A percentile compares a stretch with the other conserved stretches of the same genome.
Conservation (phyloP, 768 basidiomycete genomes). For the Gymnopilus dilepis region DNA sequence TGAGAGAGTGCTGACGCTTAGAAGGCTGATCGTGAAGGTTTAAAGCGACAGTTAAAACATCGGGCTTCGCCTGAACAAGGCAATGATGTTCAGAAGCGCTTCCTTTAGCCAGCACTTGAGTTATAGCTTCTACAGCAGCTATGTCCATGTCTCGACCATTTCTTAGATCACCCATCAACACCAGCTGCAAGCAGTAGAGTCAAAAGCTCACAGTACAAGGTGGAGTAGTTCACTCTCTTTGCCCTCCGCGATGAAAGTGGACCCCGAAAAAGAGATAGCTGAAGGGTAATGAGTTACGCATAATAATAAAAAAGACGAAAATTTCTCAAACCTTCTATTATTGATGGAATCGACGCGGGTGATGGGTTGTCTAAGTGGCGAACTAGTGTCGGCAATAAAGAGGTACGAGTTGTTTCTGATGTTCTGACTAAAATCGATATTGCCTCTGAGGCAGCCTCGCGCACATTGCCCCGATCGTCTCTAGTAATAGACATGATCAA, state of each 20-base stretch:
- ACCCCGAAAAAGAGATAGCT: constrained; percentile 1
- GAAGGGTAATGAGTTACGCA: neutral
- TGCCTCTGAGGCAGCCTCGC: constrained; percentile 5
- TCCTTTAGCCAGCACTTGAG: neutral
- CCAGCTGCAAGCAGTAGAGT: neutral
- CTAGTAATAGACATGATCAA: neutral
- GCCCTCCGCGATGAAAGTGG: neutral
- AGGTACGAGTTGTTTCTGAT: neutral
- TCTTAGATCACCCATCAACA: neutral
- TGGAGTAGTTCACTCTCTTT: neutral
- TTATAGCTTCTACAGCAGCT: neutral
- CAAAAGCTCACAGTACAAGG: constrained; percentile 2
- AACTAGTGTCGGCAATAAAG: neutral
- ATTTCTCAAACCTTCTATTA: neutral
- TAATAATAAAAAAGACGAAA: too few species aligned
- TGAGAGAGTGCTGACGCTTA: constrained; percentile 2
- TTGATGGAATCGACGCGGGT: neutral
- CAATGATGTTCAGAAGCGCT: neutral
- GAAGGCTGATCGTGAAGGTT: neutral
- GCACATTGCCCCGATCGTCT: constrained; percentile 1
- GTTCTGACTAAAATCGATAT: neutral
- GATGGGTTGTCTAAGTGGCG: neutral
- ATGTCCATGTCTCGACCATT: neutral
- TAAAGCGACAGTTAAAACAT: constrained; percentile 1
- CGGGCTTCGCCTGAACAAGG: neutral